Base-by-base conservation (phyloP, 2,329 filamentous ascomycete genomes). In the Fusarium staphyleae region DNA sequence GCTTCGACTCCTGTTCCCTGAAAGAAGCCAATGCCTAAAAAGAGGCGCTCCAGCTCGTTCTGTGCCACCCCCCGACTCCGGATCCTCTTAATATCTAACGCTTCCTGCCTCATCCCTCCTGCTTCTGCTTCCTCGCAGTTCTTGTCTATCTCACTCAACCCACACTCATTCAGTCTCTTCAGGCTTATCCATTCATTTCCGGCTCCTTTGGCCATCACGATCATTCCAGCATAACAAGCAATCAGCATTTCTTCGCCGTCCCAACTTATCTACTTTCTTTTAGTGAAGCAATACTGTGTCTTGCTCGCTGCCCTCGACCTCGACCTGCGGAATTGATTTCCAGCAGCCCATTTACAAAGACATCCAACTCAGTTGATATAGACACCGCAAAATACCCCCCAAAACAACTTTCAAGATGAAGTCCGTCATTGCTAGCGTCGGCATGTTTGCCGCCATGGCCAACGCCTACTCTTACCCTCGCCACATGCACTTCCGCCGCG, bases 361-460 rank as follows among this genome's bases (percentile, higher is more conserved):
- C 26, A 22, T 41, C 40, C 60, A 60, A 46, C 26, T 41, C 34
- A 33, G 55, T 51, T 63, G 53, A 60, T 51, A 50, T 66, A 66
- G 64, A 67, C 59, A 50, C 48, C 33, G 42, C 52, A 56, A 63
- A 51, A 48, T 45, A 50, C 34, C 24, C 33, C 29, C 47, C 42
- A 58, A 60, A 63, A 62, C 41, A 49, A 61, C 33, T 52, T 65
- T 40, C 74, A 80, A 74, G 51, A 83, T 83, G 80, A 80, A 81
- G 75, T 70, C 78, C 59, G 67, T 71, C 57, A 60, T 74, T 49
- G 69, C 78, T 62, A 65, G 70, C 61, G 62, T 80, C 61, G 77
- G 75, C 73, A 70, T 79, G 57, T 69, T 80, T 60, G 78, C 75
- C 69, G 73, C 73, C 61, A 67, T 77, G 42, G 80, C 78, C 67